Evolutionary conservation across 805 yeast species (phyloP), one percentile per base, ranked within the genome.

Genomic region (Torulaspora delbrueckii): DNA sequence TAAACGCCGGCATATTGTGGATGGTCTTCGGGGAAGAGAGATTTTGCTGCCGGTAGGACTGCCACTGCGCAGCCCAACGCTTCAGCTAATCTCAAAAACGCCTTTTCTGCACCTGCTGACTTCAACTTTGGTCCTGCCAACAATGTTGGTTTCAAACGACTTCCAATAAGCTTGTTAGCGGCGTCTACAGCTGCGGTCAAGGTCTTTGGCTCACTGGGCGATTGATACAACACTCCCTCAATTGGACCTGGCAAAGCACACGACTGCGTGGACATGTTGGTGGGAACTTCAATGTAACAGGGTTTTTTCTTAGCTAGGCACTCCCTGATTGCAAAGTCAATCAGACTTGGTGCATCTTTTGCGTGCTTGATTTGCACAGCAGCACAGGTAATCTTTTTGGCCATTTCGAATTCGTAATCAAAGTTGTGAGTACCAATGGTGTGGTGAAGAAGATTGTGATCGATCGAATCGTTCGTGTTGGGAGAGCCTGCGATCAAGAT

Each of bases 61-160:
- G 40, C 40, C 2, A 37, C 40, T 5, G 40, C 40, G 14, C 40
- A 37, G 12, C 40, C 40, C 9, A 37, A 14, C n/a, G 40, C 26
- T n/a, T 37, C 40, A n/a, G 40, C 40, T 7, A 37, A 19, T n/a
- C 14, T 25, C 26, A 37, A 3, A n/a, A 37, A 37, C 18, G 40
- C 40, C 16, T 6, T 16, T 28, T 37, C 22, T 12, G 40, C 40
- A 9, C 31, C 40, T 12, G 28, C 40, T 25, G 31, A 37, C 40
- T 24, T 37, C 40, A 37, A 23, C 8, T 37, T 37, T 19, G 40
- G 40, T 10, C 40, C 40, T 9, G 40, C 40, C 27, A 37, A 19
- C 16, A 37, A 13, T 5, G 16, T 37, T 14, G 40, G 31, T 12
- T 37, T 37, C 30, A 23, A 37, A 8, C 30, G 40, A 16, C 31